A percentile compares a stretch with the other conserved stretches of the same genome.
These are phyloP conservation scores for Rhodotorula taiwanensis DNA, from an alignment of 768 basidiomycete species.

Conservation along the genomic window DNA sequence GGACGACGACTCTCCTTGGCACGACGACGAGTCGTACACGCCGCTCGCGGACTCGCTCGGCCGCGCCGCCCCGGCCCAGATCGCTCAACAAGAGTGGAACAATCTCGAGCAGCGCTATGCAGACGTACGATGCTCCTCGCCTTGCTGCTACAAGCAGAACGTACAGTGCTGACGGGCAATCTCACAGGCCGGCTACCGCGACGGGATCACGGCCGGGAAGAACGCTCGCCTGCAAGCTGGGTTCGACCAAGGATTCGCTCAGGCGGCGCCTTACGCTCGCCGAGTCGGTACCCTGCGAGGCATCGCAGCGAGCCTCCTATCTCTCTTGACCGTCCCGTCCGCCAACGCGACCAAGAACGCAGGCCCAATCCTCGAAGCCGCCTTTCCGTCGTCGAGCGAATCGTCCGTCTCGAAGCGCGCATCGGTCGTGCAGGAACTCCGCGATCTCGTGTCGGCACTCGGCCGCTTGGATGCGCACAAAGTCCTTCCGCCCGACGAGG, in stretches of 20 bases:
- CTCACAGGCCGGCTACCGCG: conserved; percentile 83
- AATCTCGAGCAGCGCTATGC: conserved; percentile 29
- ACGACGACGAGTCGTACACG: conserved; percentile 16
- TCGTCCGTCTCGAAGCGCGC: conserved; percentile 16
- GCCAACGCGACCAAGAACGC: conserved; percentile 32
- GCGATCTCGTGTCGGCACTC: conserved; percentile 56
- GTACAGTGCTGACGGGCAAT: background rate
- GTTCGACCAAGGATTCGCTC: conserved; percentile 77
- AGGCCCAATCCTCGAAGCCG: conserved; percentile 28
- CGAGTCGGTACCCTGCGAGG: conserved; percentile 74
- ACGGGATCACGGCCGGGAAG: conserved; percentile 89
- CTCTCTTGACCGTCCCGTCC: conserved; percentile 42
- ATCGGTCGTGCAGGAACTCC: no score
- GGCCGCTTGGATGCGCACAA: conserved; percentile 61
- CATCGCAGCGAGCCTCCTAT: conserved; percentile 56
- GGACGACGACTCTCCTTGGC: conserved; percentile 30
- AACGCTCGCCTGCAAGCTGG: conserved; percentile 78
- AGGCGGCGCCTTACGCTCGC: conserved; percentile 66
- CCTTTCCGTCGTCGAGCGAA: conserved; percentile 45
- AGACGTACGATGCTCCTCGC: conserved; percentile 21
- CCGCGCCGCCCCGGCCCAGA: background rate
- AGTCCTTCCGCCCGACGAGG: conserved; percentile 65
- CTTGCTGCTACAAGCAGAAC: fast-evolving
- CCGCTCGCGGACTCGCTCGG: background rate
- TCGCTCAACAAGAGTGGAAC: conserved; percentile 34